Conservation (phyloP, 2,329 filamentous ascomycete genomes). For the Diaporthe amygdali region DNA sequence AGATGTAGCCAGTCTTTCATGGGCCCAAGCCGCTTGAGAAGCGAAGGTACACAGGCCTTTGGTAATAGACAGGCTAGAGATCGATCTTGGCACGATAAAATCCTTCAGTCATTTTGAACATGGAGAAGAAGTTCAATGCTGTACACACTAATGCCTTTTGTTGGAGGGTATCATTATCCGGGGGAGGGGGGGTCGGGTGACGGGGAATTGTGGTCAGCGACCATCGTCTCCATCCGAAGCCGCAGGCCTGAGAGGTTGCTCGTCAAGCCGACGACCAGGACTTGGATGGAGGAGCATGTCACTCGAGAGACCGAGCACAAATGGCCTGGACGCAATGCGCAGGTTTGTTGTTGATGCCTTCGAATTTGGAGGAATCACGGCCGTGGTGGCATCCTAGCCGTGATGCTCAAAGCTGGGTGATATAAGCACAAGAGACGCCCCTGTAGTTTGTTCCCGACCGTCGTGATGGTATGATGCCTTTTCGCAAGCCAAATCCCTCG, state of each 20-base stretch:
- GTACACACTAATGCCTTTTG: slow-evolving; percentile 64
- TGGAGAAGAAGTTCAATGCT: slow-evolving; percentile 54
- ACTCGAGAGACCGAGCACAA: slow-evolving; percentile 8
- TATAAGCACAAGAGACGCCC: slow-evolving; percentile 26
- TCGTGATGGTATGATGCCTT: slow-evolving; percentile 20
- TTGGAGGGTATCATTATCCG: neutral
- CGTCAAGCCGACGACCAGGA: neutral
- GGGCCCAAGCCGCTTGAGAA: slow-evolving; percentile 51
- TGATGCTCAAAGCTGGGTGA: slow-evolving; percentile 15
- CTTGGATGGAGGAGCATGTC: slow-evolving; percentile 20
- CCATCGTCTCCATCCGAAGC: slow-evolving; percentile 1
- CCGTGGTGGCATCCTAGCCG: slow-evolving; percentile 20
- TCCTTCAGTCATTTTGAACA: slow-evolving; percentile 63
- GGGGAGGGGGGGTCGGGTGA: neutral
- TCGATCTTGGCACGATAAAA: slow-evolving; percentile 60
- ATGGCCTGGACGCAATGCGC: neutral
- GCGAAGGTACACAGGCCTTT: slow-evolving; percentile 51
- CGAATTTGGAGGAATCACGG: slow-evolving; percentile 22
- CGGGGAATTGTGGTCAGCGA: neutral
- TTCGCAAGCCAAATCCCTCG: slow-evolving; percentile 22
- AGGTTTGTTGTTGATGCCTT: slow-evolving; percentile 23
- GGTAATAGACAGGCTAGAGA: slow-evolving; percentile 57
- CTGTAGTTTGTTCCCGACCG: slow-evolving; percentile 22
- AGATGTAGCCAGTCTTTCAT: slow-evolving; percentile 60
- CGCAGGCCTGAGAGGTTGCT: neutral